Base-by-base conservation (phyloP, 2,329 filamentous ascomycete genomes). In the Aspergillus fumigatiaffinis region DNA sequence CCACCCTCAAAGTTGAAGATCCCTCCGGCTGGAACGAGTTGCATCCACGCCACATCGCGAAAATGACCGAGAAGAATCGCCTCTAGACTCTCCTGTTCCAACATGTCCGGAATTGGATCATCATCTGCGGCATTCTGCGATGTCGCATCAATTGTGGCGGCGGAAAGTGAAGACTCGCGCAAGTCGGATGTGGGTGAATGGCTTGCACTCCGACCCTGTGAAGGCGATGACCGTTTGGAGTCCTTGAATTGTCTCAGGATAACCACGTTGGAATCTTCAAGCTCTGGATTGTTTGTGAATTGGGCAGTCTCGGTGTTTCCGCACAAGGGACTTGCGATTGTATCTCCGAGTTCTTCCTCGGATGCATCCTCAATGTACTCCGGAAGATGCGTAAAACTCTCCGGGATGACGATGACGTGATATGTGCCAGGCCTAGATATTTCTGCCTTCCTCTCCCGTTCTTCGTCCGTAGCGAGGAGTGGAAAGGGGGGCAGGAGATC, bases 391-490 rank as follows among this genome's bases (percentile, higher is more conserved):
- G 75, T 72, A 63, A 86, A 85, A 66, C 80, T 84, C 17, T 78
- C 75, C 4, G 79, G 82, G 44, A 82, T 82, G 54, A 80, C 77
- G 21, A 85, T 73, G 21, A 85, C 80, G 65, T 80, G 76, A 66
- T 80, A 85, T 1, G 81, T 84, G 17, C 83, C 83, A 1, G 83
- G 82, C 35, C 69, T 71, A 41, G 75, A 74, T 7, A 71, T 71
- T 52, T 80, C 76, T 17, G 83, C 83, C 65, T 85, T 85, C 57
- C 73, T 77, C 65, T 86, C 83, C 44, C 83, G 75, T 28, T 85
- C 83, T 61, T 84, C 82, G 59, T 86, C 83, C 28, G 76, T 84
- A 1, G 76, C 80, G 54, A 86, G 74, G 14, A 72, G 68, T 32
- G 78, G 69, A 67, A 85, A 86, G 2, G 79, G 79, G 21, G 83